Evolutionary conservation across 176 grass and related monocot genomes (phyloP), one percentile per base, ranked within the genome.

Genomic region (Aegilops sharonensis): DNA sequence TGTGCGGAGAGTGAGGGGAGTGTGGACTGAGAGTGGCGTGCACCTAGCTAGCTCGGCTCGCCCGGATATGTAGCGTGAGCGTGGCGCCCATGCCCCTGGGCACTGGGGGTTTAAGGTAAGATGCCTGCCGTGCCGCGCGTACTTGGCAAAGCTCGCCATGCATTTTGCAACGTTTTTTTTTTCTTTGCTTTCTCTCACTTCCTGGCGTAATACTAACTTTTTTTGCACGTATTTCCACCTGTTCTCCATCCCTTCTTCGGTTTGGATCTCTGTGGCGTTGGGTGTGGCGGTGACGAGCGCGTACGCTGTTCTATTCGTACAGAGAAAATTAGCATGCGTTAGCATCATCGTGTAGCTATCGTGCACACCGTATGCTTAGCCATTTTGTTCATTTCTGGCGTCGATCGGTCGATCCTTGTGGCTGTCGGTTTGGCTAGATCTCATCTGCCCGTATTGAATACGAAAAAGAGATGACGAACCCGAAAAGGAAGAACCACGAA

Each of bases 1-100:
- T 64, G 78, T 63, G 81, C 30, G 77, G 56, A 0, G 56, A 6
- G 79, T 25, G 35, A 62, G 70, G 1, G 47, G 35, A 64, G 85
- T 87, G 42, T 77, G 25, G 25, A 76, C 64, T 6, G 70, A 70
- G 39, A 78, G 54, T 85, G 70, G 14, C 18, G 77, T 68, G 77
- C 81, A 3, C 81, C 68, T 88, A 75, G 61, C 68, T 70, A 68
- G 61, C 68, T 70, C 11, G 42, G 4, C 14, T 34, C 13, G 24
- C 71, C 24, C 40, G 43, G 15, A 20, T 31, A 57, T 50, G 63
- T 9, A 21, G 56, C 17, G 56, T 59, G 56, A 15, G 48, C 45
- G 68, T 24, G 43, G 30, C 17, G 76, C 69, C 89, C 37, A 76
- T 76, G 43, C 73, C 45, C 25, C 37, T 45, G 15, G 14, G 69